Evolutionary conservation across 2,329 filamentous ascomycete genomes (phyloP).

Genomic region (Sphaerulina musiva): DNA sequence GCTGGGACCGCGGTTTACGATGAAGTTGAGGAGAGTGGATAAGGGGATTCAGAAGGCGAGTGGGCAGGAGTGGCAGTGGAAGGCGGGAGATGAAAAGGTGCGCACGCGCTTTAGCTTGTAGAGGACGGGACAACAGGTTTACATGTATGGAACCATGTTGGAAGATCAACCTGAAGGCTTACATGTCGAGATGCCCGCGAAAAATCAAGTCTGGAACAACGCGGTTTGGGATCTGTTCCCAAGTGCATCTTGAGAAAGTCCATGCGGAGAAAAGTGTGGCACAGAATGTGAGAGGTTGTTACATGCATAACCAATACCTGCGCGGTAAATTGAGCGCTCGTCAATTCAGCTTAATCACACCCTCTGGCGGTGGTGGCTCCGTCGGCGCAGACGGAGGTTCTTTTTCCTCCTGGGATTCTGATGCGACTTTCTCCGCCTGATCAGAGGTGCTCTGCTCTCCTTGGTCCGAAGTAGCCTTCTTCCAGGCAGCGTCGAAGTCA

Average conservation of each 20-base stretch:
- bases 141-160: too few species aligned
- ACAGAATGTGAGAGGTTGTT: too few species aligned
- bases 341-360: not conserved
- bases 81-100: conserved; percentile 87
- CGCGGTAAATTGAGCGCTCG: not conserved
- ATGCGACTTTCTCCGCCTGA: not conserved
- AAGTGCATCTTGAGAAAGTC: too few species aligned
- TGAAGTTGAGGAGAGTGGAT: conserved; percentile 86
- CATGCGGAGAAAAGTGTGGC: not conserved
- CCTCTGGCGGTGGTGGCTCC: not conserved
- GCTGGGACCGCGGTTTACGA: conserved; percentile 71
- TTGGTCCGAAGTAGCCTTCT: conserved; percentile 12
- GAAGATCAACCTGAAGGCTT: too few species aligned
- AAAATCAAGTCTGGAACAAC: too few species aligned
- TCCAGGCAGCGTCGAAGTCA: conserved; percentile 20
- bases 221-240: too few species aligned
- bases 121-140: conserved; percentile 13
- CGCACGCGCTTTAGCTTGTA: conserved; percentile 89
- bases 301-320: not conserved
- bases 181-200: too few species aligned
- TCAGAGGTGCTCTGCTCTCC: not conserved
- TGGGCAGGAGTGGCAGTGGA: conserved; percentile 94
- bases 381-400: not conserved
- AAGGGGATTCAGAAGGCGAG: conserved; percentile 73
- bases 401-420: not conserved